Evolutionary conservation across 2,329 filamentous ascomycete genomes (phyloP), one percentile per base, ranked within the genome.

Genomic region (Daldinia eschscholtzii): DNA sequence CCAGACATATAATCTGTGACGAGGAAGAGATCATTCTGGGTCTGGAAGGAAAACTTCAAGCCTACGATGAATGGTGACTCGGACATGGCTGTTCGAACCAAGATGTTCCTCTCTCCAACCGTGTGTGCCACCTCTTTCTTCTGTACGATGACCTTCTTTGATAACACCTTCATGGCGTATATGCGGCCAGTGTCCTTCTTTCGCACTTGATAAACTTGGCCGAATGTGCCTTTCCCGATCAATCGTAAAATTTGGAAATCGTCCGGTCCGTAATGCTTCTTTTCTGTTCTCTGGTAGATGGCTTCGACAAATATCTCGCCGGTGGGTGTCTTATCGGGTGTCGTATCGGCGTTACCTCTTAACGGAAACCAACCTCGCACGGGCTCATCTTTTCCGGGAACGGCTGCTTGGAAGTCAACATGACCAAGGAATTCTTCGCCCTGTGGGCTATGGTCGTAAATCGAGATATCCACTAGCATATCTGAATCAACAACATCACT

Each of bases 1-100:
- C 96, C 96, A 15, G 96, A 99, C 96, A 99, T 98, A 84, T 98
- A 99, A 79, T 98, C 96, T 4, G 96, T 98, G 13, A 99, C 96
- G n/a, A 99, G 86, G 79, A 98, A 98, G 1, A 99, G 88, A 80
- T 99, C 96, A 3, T 94, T 96, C 1, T 94, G 93, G 0, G 96
- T 98, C 80, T 99, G 96, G 84, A 99, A 99, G 0, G 96, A 98
- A 79, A 98, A 99, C 78, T 99, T 99, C 76, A 99, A 86, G 6
- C 95, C 95, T 44, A 99, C 96, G 70, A 99, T 99, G 78, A 99
- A 99, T 0, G 95, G 93, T 15, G 96, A 99, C 72, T 98, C 94
- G 0, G 95, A 91, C 82, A 93, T 98, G 30, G 96, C 96, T 4
- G 96, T 99, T 72, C 96, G 92, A 44, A 99, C 96, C 55, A 99